Conservation (phyloP, 352 stramenopile genomes). For the Blastocystis sp. region DNA sequence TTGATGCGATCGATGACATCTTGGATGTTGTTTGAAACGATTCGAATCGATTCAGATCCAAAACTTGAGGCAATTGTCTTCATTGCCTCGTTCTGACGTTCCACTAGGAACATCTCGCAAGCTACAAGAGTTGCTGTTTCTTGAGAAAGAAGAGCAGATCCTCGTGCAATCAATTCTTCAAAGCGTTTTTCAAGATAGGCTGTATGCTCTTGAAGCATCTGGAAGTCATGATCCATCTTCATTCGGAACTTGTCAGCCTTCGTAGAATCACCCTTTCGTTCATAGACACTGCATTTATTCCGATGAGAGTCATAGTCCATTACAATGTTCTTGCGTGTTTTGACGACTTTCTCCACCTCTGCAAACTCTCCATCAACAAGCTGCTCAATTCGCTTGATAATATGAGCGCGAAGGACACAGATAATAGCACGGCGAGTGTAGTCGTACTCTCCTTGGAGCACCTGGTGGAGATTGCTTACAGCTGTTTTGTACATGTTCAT, state of each 20-base stretch:
- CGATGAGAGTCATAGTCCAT: constrained; percentile 56
- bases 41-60: not conserved
- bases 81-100: constrained; percentile 38
- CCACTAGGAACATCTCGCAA: constrained; percentile 30
- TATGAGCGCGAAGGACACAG: constrained; percentile 29
- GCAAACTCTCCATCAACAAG: constrained; percentile 51
- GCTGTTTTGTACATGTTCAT: constrained; percentile 10
- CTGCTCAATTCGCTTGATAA: constrained; percentile 12
- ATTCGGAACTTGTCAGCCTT: constrained; percentile 46
- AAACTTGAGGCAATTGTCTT: constrained; percentile 2
- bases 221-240: constrained; percentile 58
- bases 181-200: constrained; percentile 32
- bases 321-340: constrained; percentile 59
- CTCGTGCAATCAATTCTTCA: not conserved
- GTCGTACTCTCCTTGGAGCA: constrained; percentile 39
- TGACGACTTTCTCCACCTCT: constrained; percentile 35
- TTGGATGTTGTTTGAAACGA: not conserved
- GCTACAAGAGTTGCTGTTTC: constrained; percentile 31
- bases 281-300: not conserved
- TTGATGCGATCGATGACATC: not conserved
- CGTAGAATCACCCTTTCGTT: constrained; percentile 25
- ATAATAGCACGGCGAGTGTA: constrained; percentile 38
- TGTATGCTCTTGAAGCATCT: constrained; percentile 36
- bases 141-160: not conserved
- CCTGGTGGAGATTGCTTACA: not conserved